Evolutionary conservation across 2,329 filamentous ascomycete genomes (phyloP), one percentile per base, ranked within the genome.

Genomic region (Pseudocercospora musae): DNA sequence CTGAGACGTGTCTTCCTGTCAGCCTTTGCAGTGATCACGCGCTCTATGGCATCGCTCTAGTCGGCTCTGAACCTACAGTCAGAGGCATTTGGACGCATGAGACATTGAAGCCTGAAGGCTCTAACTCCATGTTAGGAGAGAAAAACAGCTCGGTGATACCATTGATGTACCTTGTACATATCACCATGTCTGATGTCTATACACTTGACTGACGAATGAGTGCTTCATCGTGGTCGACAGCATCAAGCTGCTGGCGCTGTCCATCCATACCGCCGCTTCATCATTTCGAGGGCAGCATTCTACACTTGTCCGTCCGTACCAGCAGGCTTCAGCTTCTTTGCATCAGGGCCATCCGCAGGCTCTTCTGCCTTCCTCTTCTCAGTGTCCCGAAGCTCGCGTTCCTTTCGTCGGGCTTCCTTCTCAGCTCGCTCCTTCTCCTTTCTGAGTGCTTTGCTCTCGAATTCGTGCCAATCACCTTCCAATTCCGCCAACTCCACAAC

Each of bases 391-490:
- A 81, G 78, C 66, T 78, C 78, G 69, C 72, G 74, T 57, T 71
- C 75, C 57, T 72, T 78, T 50, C 79, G 77, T 58, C 83, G 76
- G 18, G 80, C 81, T 70, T 87, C 85, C 65, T 83, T 82, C 63
- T 88, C 85, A 60, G 79, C 78, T 59, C 86, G 85, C 75, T 95
- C 91, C 70, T 92, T 94, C 76, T 97, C 93, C 69, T 95, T 95
- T 31, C 95, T 85, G 25, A 96, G 82, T 15, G 92, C 93, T 79
- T 99, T 99, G 60, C 92, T 96, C 79, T 99, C 95, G 72, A 98
- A 96, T 75, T 99, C 95, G 74, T 99, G 95, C 95, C 95, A 99
- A 71, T 99, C 95, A 21, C 95, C 95, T 70, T 95, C 87, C 29
- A 99, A 84, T 54, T 88, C 81, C 63, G 89, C 87, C 55, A 99